Base-by-base conservation (phyloP, 441 rosid species). In the Gossypium laxum region DNA sequence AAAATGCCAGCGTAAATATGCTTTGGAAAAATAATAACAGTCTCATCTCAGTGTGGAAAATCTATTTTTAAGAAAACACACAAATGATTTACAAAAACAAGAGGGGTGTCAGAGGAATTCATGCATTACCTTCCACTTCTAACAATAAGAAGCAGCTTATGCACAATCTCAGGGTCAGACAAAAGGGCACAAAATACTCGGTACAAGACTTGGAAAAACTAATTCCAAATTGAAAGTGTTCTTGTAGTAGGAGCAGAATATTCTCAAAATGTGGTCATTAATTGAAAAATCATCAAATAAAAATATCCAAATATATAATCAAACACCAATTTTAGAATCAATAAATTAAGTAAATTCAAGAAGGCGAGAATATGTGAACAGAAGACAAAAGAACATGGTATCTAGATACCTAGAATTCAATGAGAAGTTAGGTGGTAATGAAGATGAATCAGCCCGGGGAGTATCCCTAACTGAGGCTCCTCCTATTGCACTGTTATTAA, bases 401-500 rank as follows among this genome's bases (percentile, higher is more conserved):
- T 45, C 22, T 41, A n/a, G 11, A 55, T 56, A 87, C 99, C 99
- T 87, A 71, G 97, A 81, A 79, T 86, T 89, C 55, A 88, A 74
- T 2, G 97, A 52, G 69, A 74, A 85, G 80, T 83, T 85, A 72
- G 87, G 66, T 57, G 89, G 59, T 81, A 89, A 70, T 5, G 92
- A 84, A 75, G 97, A 85, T 70, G 98, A 82, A 78, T 91, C 96
- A 79, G 91, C 72, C 76, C 96, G 87, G 58, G 83, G 74, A 70
- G 82, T 75, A 80, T 94, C 99, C 85, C 95, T 87, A 38, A 85
- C 85, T 45, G 99, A 86, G 65, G 90, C 77, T 69, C 93, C 90
- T 74, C 98, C 89, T 78, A 87, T 78, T 72, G 85, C 67, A 67
- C 85, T 91, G 79, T 86, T 92, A 81, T 89, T 94, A 78, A 90